Conservation (phyloP, 805 yeast species). For the Phaffomyces opuntiae region DNA sequence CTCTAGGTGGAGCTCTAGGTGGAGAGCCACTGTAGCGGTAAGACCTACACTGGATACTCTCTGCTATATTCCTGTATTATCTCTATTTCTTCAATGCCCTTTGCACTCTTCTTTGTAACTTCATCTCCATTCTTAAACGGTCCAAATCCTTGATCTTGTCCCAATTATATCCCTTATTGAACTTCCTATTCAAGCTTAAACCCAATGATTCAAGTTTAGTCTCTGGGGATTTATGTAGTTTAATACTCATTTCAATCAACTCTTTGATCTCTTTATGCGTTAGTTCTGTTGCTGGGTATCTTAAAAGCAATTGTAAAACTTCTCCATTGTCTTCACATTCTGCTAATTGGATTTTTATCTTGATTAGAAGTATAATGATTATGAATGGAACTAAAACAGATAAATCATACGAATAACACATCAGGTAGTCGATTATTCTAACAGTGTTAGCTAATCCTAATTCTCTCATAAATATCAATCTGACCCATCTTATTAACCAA, state of each 20-base stretch:
- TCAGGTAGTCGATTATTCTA: slow-evolving; percentile 37
- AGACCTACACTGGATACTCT: background rate
- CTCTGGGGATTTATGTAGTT: slow-evolving; percentile 27
- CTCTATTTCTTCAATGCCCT: slow-evolving; percentile 12
- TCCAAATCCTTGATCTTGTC: slow-evolving; percentile 36
- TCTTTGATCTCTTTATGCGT: slow-evolving; percentile 24
- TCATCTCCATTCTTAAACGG: slow-evolving; percentile 38
- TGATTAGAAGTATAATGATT: slow-evolving; percentile 34
- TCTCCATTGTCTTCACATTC: slow-evolving; percentile 43
- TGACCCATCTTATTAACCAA: slow-evolving; percentile 45
- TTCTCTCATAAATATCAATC: slow-evolving; percentile 40
- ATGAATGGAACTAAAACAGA: slow-evolving; percentile 32
- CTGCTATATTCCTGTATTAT: background rate
- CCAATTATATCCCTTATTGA: slow-evolving; percentile 33
- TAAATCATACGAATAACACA: slow-evolving; percentile 24
- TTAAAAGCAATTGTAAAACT: slow-evolving; percentile 36
- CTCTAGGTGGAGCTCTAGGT: too few species aligned
- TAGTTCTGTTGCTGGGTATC: slow-evolving; percentile 31
- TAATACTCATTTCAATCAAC: slow-evolving; percentile 28
- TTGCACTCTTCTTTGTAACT: slow-evolving; percentile 36
- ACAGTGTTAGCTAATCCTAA: slow-evolving; percentile 31
- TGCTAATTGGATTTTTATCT: slow-evolving; percentile 36
- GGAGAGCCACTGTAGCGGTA: too few species aligned
- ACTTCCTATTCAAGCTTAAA: slow-evolving; percentile 31
- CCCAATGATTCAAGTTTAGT: slow-evolving; percentile 32